A percentile compares a stretch with the other conserved stretches of the same genome.
Evolutionary conservation across 345 rosid species (phyloP).

Genomic region (Populus euphratica): DNA sequence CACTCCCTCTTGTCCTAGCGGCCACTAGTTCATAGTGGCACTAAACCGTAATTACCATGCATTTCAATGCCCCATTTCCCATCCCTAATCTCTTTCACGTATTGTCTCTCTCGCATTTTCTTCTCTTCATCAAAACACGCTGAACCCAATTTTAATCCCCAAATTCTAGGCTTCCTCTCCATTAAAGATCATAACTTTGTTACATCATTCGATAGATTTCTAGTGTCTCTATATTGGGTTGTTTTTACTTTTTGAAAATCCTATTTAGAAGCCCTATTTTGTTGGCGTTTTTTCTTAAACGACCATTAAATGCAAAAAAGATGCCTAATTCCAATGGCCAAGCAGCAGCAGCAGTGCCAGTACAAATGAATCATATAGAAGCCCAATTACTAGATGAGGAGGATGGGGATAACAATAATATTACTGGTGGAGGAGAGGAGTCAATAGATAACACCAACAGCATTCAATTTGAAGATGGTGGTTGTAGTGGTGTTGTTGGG

Average conservation of each 20-base stretch:
- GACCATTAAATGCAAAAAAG: neutral
- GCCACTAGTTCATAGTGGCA: neutral
- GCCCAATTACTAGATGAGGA: conserved; percentile 22
- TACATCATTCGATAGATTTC: neutral
- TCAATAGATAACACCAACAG: conserved; percentile 32
- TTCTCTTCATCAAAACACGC: neutral
- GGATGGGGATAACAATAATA: conserved; percentile 18
- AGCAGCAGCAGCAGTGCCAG: neutral
- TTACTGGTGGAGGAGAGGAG: conserved; percentile 28
- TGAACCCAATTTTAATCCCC: neutral
- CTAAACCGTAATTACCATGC: neutral
- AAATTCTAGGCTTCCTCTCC: neutral
- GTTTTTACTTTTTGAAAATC: neutral
- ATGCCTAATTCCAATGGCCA: conserved; percentile 25
- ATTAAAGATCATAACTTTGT: neutral
- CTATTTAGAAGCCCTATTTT: neutral
- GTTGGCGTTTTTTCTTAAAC: neutral
- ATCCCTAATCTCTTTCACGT: neutral
- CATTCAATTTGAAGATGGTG: conserved; percentile 24
- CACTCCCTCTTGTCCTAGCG: neutral
- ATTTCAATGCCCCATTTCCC: neutral
- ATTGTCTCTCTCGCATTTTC: neutral
- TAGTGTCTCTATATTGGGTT: neutral
- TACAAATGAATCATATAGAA: neutral
- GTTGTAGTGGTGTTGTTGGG: conserved; percentile 10